A percentile compares a stretch with the other conserved stretches of the same genome.
These are phyloP conservation scores for Rhizopogon rudus DNA, from an alignment of 768 basidiomycete genomes.

Conservation along the genomic window DNA sequence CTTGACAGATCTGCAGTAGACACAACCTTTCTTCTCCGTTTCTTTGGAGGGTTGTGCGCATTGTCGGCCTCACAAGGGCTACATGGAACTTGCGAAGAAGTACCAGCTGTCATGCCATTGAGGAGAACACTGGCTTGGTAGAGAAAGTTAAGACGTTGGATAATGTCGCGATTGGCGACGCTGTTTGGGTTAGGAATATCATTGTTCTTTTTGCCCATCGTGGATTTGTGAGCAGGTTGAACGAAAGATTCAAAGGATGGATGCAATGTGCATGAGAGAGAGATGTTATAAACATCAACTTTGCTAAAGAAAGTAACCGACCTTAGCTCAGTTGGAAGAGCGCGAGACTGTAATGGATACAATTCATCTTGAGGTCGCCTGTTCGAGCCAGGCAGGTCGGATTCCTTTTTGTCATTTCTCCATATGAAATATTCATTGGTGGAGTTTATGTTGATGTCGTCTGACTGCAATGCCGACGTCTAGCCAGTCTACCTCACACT, in stretches of 20 bases:
- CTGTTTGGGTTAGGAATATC: constrained; percentile 52
- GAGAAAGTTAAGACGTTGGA: constrained; percentile 82
- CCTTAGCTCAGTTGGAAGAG: constrained; percentile 46
- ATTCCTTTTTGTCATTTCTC: constrained; percentile 3
- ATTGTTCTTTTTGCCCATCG: constrained; percentile 68
- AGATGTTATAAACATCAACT: neutral
- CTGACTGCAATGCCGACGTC: too few species aligned
- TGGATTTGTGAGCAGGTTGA: constrained; percentile 7
- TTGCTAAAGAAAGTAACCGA: constrained; percentile 1
- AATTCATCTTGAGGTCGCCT: constrained; percentile 38
- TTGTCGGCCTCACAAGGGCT: neutral
- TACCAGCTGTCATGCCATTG: constrained; percentile 28
- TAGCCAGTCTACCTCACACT: too few species aligned
- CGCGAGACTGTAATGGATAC: constrained; percentile 40
- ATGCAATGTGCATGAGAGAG: too few species aligned
- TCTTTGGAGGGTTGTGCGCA: constrained; percentile 7
- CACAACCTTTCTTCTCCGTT: constrained; percentile 25
- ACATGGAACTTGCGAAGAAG: constrained; percentile 1
- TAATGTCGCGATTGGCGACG: constrained; percentile 65
- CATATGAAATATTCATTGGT: too few species aligned
- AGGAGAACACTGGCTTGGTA: constrained; percentile 77
- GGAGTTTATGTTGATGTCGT: too few species aligned
- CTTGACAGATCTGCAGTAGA: constrained; percentile 52
- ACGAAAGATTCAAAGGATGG: neutral
- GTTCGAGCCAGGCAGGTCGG: constrained; percentile 40